Evolutionary conservation across 768 basidiomycete species (phyloP), one percentile per base, ranked within the genome.

Genomic region (Leccinum olivaceopallidum): DNA sequence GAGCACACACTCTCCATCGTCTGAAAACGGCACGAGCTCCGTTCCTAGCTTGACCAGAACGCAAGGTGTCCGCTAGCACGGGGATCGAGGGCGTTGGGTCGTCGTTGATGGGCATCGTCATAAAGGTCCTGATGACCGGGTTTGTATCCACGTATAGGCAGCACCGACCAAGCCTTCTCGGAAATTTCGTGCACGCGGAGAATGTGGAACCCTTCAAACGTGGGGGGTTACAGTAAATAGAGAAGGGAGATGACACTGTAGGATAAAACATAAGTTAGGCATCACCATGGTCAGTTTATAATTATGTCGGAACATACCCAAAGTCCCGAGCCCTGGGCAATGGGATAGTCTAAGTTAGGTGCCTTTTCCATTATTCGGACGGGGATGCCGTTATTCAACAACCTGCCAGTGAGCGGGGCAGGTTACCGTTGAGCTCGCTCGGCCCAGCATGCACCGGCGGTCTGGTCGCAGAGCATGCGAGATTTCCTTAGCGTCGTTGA

Each of bases 351-450:
- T 28, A 28, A 28, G 26, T 28, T 28, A 28, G 26, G 26, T 28
- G 26, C 77, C 61, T 82, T 82, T 59, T 85, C 81, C 51, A 85
- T 79, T 30, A 86, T 28, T 7, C 26, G 79, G 7, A 85, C 78
- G 10, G 80, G 75, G 18, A 85, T 69, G 5, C 78, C 76, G 67
- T 82, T 81, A 20, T 73, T 73, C 16, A 80, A 65, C 26, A 78
- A 68, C 1, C 68, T 68, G 22, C 22, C 22, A 22, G 22, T 22
- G 5, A 75, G 71, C 4, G 76, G 76, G 22, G 62, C 69, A 28
- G 26, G 0, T 26, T 26, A 71, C 65, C 26, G 26, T 28, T 28
- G 13, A 75, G 68, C 24, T 75, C 75, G 0, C 71, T 56, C 14
- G 75, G 72, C 16, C 71, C 74, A 34, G 57, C 71, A 36, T 36